Evolutionary conservation across 345 rosid genomes (phyloP), one percentile per base, ranked within the genome.

Genomic region (Brassica cretica): DNA sequence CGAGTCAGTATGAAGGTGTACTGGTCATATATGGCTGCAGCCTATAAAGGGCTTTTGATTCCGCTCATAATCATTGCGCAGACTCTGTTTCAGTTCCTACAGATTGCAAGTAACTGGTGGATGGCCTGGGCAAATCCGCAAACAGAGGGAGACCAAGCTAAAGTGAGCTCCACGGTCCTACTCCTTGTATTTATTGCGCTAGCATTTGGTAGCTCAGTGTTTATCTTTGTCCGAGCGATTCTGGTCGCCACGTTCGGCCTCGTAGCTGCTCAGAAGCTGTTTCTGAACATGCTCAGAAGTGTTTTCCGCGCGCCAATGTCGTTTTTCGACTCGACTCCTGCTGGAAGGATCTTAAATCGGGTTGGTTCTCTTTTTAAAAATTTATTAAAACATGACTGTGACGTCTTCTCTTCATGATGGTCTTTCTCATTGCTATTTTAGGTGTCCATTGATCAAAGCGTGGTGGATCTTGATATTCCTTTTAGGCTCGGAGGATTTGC

Each of bases 121-220:
- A 95, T 95, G 99, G 99, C 99, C 68, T 95, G 99, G 99, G 98
- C 97, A 46, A 95, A 93, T 83, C 99, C 99, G 70, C 99, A 93
- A 82, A 91, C 93, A 11, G 96, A 88, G 87, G 99, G 97, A 64
- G 99, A 87, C 69, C 82, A 83, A 68, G 86, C 99, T 30, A 95
- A 89, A 87, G 97, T 90, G 79, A 75, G 82, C 78, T 89, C 98
- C 10, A 89, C 91, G 86, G 88, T 86, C 79, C 96, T 95, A 76
- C 87, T 95, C 53, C 75, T 90, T 63, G 96, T 95, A 82, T 95
- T 87, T 81, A 95, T 92, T 76, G 98, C 94, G 46, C 92, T 95
- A 84, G 98, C 99, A 69, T 95, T 95, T 87, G 99, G 99, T 39
- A 95, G 99, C 84, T 89, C 98, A 15, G 83, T 94, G 90, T 95